A percentile compares a stretch with the other conserved stretches of the same genome.
These are phyloP conservation scores for Triticum timopheevii DNA, from an alignment of 176 grass and related monocot genomes.

Conservation along the genomic window DNA sequence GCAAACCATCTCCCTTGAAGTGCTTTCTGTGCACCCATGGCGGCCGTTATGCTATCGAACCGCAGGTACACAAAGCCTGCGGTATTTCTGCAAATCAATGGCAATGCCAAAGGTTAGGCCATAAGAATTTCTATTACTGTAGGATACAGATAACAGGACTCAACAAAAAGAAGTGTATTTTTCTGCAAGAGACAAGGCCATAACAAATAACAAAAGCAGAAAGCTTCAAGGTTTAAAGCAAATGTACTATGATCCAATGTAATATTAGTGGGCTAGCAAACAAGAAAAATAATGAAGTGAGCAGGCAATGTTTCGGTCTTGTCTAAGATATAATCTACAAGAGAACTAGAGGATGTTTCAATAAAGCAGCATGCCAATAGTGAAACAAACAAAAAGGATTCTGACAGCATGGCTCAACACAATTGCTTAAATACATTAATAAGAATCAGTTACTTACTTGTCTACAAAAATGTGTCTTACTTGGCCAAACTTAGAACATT, in stretches of 20 bases:
- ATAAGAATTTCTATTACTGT: background rate
- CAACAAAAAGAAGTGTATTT: background rate
- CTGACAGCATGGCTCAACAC: background rate
- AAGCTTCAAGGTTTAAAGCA: background rate
- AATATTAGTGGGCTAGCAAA: background rate
- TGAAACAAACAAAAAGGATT: background rate
- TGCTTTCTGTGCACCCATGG: constrained; percentile 74
- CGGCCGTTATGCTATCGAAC: constrained; percentile 68
- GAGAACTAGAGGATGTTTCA: background rate
- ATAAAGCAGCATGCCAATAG: background rate
- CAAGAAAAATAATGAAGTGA: background rate
- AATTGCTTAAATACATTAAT: constrained; percentile 11
- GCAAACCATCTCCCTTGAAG: constrained; percentile 99
- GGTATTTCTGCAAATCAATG: constrained; percentile 53
- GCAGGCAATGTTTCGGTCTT: background rate
- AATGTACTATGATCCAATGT: background rate
- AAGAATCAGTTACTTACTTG: constrained; percentile 52
- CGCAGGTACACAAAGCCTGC: constrained; percentile 80
- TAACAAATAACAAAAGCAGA: background rate
- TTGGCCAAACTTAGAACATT: constrained; percentile 74
- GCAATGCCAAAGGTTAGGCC: background rate
- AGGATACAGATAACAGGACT: background rate
- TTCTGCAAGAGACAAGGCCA: background rate
- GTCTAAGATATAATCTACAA: background rate
- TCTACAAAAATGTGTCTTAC: constrained; percentile 76